Percentiles rank a stretch among this genome's conserved stretches.
phyloP scores from a whole-genome alignment of 306 rosid genomes.

The Crotalaria pallida region DNA sequence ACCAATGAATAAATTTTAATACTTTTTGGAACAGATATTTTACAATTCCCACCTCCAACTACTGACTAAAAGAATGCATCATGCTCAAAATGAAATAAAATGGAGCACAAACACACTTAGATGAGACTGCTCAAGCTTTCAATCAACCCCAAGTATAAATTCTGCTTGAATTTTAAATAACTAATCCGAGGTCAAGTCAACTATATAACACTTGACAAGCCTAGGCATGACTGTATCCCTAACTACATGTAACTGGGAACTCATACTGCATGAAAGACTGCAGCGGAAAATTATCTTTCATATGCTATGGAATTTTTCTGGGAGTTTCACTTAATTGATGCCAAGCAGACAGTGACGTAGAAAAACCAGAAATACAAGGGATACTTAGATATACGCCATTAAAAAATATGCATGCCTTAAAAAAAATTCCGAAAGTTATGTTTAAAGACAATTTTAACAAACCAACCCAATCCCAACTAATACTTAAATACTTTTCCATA shows the following conservation, averaged over 20 bases:
- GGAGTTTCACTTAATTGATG: neutral
- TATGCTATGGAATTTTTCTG: neutral
- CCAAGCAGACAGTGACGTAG: neutral
- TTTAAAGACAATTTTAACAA: neutral
- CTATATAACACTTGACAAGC: neutral
- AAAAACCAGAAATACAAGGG: neutral
- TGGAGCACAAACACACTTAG: neutral
- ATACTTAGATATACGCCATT: neutral
- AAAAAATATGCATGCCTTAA: neutral
- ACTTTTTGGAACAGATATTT: neutral
- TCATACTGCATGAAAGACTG: neutral
- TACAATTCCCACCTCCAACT: too few species aligned
- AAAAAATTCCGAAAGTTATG: neutral
- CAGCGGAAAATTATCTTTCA: neutral
- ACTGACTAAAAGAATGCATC: neutral
- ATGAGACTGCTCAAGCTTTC: neutral
- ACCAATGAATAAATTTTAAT: neutral
- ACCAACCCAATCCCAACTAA: conserved; percentile 10
- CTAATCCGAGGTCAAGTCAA: neutral
- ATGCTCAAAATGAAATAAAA: neutral
- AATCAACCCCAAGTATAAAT: neutral
- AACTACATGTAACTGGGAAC: neutral
- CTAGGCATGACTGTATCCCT: neutral
- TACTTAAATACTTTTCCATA: neutral
- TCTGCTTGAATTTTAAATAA: neutral